phyloP scores from a whole-genome alignment of 805 yeast species.

The Yarrowia bubula region DNA sequence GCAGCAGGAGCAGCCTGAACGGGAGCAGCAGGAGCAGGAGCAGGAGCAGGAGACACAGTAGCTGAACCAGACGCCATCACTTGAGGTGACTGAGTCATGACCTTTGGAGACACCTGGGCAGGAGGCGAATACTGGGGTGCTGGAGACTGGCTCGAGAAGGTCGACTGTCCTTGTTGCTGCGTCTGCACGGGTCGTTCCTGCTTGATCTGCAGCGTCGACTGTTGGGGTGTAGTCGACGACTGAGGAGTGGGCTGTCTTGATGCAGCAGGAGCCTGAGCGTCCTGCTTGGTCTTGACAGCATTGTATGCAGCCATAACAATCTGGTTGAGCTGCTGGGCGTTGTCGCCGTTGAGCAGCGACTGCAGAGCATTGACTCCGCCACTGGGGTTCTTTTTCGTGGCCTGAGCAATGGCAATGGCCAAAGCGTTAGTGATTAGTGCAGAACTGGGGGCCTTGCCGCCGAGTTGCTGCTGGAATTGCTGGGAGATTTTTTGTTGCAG shows the following conservation, averaged over 20 bases:
- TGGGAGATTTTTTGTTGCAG: slow-evolving; percentile 82
- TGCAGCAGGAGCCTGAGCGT: background rate
- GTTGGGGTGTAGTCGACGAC: background rate
- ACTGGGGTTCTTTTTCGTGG: slow-evolving; percentile 62
- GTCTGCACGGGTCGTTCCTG: slow-evolving; percentile 21
- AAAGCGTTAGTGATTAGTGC: slow-evolving; percentile 83
- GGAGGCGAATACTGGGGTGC: slow-evolving; percentile 19
- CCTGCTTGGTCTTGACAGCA: slow-evolving; percentile 27
- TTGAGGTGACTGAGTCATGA: slow-evolving; percentile 12
- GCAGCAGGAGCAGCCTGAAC: background rate
- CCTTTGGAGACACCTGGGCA: background rate
- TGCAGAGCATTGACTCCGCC: slow-evolving; percentile 36
- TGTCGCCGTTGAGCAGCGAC: slow-evolving; percentile 32
- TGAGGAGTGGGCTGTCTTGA: slow-evolving; percentile 3
- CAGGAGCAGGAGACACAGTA: background rate
- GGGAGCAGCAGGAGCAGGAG: background rate
- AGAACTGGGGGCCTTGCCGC: slow-evolving; percentile 78
- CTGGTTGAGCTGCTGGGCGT: slow-evolving; percentile 34
- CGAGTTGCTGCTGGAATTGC: slow-evolving; percentile 73
- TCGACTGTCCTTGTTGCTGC: slow-evolving; percentile 27
- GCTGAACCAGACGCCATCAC: background rate
- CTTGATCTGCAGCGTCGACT: slow-evolving; percentile 16
- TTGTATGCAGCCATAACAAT: slow-evolving; percentile 32
- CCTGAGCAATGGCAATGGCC: slow-evolving; percentile 89
- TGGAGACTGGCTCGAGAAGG: slow-evolving; percentile 1